These are phyloP conservation scores for Trichoderma sp. DNA, from an alignment of 2,329 filamentous ascomycete species.

Conservation along the genomic window DNA sequence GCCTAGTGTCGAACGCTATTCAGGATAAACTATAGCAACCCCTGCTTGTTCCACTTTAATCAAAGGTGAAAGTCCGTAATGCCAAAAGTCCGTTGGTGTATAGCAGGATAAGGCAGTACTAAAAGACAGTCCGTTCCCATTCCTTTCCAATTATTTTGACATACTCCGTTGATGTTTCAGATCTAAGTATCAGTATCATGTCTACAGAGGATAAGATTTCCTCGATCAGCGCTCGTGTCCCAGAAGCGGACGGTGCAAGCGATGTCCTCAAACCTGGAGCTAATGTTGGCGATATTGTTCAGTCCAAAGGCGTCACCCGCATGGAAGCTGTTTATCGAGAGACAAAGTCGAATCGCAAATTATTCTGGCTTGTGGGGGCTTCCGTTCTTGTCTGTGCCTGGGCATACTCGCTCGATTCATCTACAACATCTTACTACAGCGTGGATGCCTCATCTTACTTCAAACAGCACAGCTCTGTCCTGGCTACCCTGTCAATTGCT, in stretches of 20 bases:
- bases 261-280: conserved; percentile 27
- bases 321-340: conserved; percentile 38
- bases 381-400: conserved; percentile 38
- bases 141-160: background rate
- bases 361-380: conserved; percentile 34
- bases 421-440: conserved; percentile 36
- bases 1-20: background rate
- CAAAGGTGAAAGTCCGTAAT: background rate
- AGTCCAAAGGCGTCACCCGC: conserved; percentile 32
- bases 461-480: conserved; percentile 33
- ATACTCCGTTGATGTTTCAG: background rate
- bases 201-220: background rate
- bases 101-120: background rate
- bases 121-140: background rate
- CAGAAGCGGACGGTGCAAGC: background rate
- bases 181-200: background rate
- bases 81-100: background rate
- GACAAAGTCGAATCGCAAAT: conserved; percentile 31
- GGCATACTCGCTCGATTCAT: conserved; percentile 37
- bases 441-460: conserved; percentile 36
- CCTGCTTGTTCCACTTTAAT: background rate
- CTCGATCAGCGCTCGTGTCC: background rate
- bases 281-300: conserved; percentile 29
- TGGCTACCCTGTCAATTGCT: conserved; percentile 36
- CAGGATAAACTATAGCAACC: background rate